phyloP scores from a whole-genome alignment of 768 basidiomycete genomes.

The Leccinum rimulosum region DNA sequence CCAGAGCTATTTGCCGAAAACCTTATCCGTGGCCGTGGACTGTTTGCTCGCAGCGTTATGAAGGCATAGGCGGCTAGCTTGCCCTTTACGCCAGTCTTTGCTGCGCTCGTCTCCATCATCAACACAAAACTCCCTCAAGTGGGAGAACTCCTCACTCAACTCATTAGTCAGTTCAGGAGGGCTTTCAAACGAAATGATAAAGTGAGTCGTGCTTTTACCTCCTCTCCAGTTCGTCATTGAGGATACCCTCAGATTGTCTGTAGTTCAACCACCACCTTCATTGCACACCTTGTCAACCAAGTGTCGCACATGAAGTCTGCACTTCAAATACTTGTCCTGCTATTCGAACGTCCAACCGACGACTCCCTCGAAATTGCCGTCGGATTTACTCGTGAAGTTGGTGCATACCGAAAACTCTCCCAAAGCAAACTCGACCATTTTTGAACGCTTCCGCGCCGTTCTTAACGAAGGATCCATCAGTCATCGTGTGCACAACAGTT shows the following conservation, averaged over 20 bases:
- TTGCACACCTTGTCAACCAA: constrained; percentile 92
- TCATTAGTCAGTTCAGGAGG: constrained; percentile 93
- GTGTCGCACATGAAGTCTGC: constrained; percentile 89
- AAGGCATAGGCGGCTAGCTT: constrained; percentile 96
- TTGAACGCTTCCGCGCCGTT: constrained; percentile 95
- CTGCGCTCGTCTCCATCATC: constrained; percentile 89
- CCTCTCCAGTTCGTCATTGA: not conserved
- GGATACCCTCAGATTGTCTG: constrained; percentile 71
- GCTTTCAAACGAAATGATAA: constrained; percentile 98
- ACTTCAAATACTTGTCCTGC: constrained; percentile 91
- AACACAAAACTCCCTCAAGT: constrained; percentile 97
- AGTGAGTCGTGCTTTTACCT: constrained; percentile 43
- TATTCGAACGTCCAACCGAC: constrained; percentile 93
- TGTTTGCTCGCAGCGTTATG: constrained; percentile 95
- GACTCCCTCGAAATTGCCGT: constrained; percentile 99
- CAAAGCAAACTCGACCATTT: constrained; percentile 92
- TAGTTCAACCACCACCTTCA: constrained; percentile 88
- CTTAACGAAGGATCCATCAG: constrained; percentile 94
- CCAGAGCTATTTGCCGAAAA: constrained; percentile 94
- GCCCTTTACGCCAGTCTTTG: constrained; percentile 97
- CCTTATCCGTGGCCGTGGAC: constrained; percentile 86
- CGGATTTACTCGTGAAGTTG: constrained; percentile 95
- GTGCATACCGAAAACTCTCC: constrained; percentile 94
- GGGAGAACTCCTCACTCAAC: constrained; percentile 84
- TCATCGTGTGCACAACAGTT: constrained; percentile 73